Base-by-base conservation (phyloP, 139 green algal species). In the Tetratostichococcus sp. region DNA sequence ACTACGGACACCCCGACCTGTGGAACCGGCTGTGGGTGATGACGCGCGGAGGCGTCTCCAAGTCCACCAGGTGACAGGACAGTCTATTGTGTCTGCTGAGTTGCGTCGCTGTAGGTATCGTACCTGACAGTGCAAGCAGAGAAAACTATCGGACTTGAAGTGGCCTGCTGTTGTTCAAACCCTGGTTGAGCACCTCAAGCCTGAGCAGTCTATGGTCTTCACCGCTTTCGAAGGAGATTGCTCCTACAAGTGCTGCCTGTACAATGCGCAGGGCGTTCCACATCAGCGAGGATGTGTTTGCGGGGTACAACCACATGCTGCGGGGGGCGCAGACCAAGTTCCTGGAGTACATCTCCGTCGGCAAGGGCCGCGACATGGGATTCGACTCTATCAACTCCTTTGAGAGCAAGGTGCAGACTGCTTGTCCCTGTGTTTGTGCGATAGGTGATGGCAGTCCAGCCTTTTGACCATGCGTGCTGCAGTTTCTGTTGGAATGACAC, bases 1-100 rank as follows among this genome's bases (percentile, higher is more conserved):
- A 97, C 76, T 97, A 97, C 79, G 93, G 93, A 71, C 93, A 97
- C 77, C 93, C 93, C n/a, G 93, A 97, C 75, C 75, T 95, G 3
- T 97, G 93, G 85, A 92, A 97, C 84, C 94, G 94, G 75, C 77
- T 93, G 32, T 95, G 88, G 62, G 76, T 87, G 33, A 92, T 96
- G 82, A 95, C 88, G 2, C 73, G 86, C 1, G 91, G 91, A 34
- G 91, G 91, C 26, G 83, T 91, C 26, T 84, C 72, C 75, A 92
- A 90, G 77, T 82, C 81, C 16, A 87, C 81, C 5, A 79, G 77
- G 73, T 73, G 28, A 2, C 58, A n/a, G n/a, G n/a, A n/a, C n/a
- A n/a, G n/a, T n/a, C n/a, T n/a, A n/a, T n/a, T n/a, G n/a, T n/a
- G n/a, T n/a, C n/a, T n/a, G n/a, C n/a, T n/a, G n/a, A n/a, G n/a